Percentiles rank a stretch among this genome's conserved stretches.
Evolutionary conservation across 768 basidiomycete genomes (phyloP).

Genomic region (Tricholoma saponaceum): DNA sequence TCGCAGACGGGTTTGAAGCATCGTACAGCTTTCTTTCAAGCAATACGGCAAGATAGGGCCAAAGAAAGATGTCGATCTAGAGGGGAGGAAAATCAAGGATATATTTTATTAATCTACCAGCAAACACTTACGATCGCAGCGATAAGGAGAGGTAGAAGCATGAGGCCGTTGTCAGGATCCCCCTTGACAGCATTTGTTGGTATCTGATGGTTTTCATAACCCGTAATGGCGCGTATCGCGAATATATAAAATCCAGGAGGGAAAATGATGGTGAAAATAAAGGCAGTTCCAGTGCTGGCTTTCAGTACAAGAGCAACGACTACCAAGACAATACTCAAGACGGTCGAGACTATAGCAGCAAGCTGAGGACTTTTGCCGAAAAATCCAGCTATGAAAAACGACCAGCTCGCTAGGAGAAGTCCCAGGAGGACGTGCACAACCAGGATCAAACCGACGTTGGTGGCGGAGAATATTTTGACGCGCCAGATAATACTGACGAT

Average conservation of each 20-base stretch:
- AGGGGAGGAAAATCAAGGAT: not conserved
- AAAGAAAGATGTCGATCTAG: slow-evolving; percentile 70
- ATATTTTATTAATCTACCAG: not conserved
- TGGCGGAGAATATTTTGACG: slow-evolving; percentile 58
- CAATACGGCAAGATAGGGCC: slow-evolving; percentile 62
- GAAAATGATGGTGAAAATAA: slow-evolving; percentile 66
- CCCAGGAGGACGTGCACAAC: slow-evolving; percentile 65
- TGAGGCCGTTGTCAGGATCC: slow-evolving; percentile 58
- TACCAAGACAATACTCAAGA: slow-evolving; percentile 62
- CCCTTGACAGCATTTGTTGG: slow-evolving; percentile 49
- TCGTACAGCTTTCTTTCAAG: slow-evolving; percentile 64
- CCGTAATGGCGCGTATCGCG: slow-evolving; percentile 60
- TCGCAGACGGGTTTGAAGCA: slow-evolving; percentile 33
- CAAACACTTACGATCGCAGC: slow-evolving; percentile 52
- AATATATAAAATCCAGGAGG: slow-evolving; percentile 78
- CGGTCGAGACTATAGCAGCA: slow-evolving; percentile 62
- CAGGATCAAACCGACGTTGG: slow-evolving; percentile 57
- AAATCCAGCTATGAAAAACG: slow-evolving; percentile 64
- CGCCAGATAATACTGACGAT: slow-evolving; percentile 64
- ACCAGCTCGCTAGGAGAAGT: slow-evolving; percentile 64
- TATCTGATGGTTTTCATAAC: slow-evolving; percentile 58
- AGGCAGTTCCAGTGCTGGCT: slow-evolving; percentile 41
- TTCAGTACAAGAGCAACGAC: slow-evolving; percentile 59
- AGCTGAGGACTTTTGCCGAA: slow-evolving; percentile 73
- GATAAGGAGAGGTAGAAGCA: slow-evolving; percentile 55